Conservation (phyloP, 2,329 filamentous ascomycete species). For the Microsporum canis region DNA sequence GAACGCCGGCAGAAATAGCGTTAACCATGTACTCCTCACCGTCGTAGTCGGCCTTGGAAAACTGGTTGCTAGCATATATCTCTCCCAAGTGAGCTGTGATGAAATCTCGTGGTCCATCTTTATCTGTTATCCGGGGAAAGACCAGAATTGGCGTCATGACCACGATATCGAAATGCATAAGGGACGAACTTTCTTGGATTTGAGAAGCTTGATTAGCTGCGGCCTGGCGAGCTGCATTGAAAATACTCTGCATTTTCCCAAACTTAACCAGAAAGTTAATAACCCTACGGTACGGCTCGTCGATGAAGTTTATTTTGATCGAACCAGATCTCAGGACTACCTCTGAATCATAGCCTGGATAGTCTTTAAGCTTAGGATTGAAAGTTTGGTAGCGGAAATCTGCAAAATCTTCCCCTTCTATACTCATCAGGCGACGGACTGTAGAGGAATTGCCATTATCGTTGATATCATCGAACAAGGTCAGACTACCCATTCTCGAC, state of each 20-base stretch:
- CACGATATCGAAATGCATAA: constrained; percentile 86
- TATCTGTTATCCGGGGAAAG: constrained; percentile 68
- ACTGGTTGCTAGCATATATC: constrained; percentile 92
- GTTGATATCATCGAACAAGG: constrained; percentile 86
- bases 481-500: constrained; percentile 75
- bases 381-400: constrained; percentile 98
- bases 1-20: constrained; percentile 79
- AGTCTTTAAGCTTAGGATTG: constrained; percentile 60
- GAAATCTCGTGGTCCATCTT: constrained; percentile 62
- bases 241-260: constrained; percentile 98
- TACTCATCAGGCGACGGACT: constrained; percentile 78
- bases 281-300: constrained; percentile 96
- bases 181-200: constrained; percentile 77
- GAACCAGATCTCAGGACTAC: constrained; percentile 85
- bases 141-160: constrained; percentile 93
- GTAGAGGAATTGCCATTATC: constrained; percentile 74
- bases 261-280: constrained; percentile 98
- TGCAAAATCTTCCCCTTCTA: constrained; percentile 87
- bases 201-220: constrained; percentile 89
- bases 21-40: constrained; percentile 62
- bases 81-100: constrained; percentile 91
- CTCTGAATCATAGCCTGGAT: constrained; percentile 90
- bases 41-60: constrained; percentile 70
- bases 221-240: constrained; percentile 90
- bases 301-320: constrained; percentile 91